Percentiles rank a stretch among this genome's conserved stretches.
These are phyloP conservation scores for Orbilia javanica DNA, from an alignment of 2,329 filamentous ascomycete genomes.

Conservation along the genomic window DNA sequence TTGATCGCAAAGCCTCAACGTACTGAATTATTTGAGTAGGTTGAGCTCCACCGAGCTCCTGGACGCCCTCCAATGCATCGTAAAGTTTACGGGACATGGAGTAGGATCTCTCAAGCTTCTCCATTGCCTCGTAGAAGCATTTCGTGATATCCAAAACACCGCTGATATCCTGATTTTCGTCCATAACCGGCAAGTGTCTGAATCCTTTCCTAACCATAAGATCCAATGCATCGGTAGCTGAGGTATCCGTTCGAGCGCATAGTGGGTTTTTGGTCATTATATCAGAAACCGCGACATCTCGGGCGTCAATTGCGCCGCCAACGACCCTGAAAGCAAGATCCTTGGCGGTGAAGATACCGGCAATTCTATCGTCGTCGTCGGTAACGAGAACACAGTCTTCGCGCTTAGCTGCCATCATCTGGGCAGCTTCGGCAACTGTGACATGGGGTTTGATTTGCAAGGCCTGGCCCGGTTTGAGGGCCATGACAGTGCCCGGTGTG, in stretches of 20 bases:
- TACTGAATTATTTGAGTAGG: constrained; percentile 99
- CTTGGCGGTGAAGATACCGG: constrained; percentile 98
- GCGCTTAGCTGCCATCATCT: constrained; percentile 98
- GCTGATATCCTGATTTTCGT: constrained; percentile 99
- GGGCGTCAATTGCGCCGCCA: constrained; percentile 87
- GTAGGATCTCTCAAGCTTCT: constrained; percentile 97
- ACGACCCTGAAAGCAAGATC: constrained; percentile 98
- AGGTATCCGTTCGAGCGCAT: constrained; percentile 96
- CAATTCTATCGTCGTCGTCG: constrained; percentile 96
- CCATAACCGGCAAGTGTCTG: constrained; percentile 97
- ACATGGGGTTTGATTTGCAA: constrained; percentile 97
- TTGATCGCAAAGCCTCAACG: constrained; percentile 90
- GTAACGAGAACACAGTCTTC: constrained; percentile 98
- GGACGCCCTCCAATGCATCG: constrained; percentile 95
- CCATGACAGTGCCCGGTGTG: constrained; percentile 93
- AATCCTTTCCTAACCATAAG: constrained; percentile 99
- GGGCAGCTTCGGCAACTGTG: constrained; percentile 93
- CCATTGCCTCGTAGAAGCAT: constrained; percentile 99
- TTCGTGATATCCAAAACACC: constrained; percentile 99
- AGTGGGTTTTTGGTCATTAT: constrained; percentile 99
- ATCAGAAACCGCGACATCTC: constrained; percentile 90
- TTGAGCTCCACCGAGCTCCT: constrained; percentile 94
- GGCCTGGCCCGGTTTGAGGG: constrained; percentile 92
- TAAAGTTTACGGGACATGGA: constrained; percentile 92
- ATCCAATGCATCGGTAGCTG: constrained; percentile 95